Conservation (phyloP, 1,284 basidiomycete species). For the Ceratobasidium sp. region DNA sequence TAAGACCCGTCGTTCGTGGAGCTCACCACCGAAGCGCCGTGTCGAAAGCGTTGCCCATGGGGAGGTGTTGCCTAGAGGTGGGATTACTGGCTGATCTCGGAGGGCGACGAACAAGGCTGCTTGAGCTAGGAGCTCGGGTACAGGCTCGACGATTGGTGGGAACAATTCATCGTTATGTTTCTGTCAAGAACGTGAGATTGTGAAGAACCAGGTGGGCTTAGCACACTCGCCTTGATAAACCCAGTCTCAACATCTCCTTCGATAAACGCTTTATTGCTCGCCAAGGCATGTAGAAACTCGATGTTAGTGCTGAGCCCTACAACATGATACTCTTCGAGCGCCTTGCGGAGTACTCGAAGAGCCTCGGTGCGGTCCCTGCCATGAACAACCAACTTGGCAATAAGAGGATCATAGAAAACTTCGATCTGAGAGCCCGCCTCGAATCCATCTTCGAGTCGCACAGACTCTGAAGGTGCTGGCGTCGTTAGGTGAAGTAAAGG, state of each 20-base stretch:
- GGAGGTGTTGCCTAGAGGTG: slow-evolving; percentile 55
- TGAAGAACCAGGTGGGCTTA: neutral
- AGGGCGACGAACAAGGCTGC: slow-evolving; percentile 81
- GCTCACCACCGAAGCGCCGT: slow-evolving; percentile 81
- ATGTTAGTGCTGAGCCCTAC: slow-evolving; percentile 93
- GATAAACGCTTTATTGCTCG: slow-evolving; percentile 82
- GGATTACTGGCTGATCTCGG: slow-evolving; percentile 65
- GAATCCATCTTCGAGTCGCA: slow-evolving; percentile 94
- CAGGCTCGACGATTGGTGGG: slow-evolving; percentile 69
- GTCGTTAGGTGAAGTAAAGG: slow-evolving; percentile 83
- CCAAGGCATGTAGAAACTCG: slow-evolving; percentile 85
- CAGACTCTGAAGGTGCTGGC: slow-evolving; percentile 73
- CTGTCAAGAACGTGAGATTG: slow-evolving; percentile 58
- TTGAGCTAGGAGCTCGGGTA: slow-evolving; percentile 75
- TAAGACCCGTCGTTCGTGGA: slow-evolving; percentile 69
- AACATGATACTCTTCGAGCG: slow-evolving; percentile 88
- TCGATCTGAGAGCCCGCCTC: slow-evolving; percentile 87
- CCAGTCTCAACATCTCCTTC: slow-evolving; percentile 91
- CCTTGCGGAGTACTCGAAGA: slow-evolving; percentile 80
- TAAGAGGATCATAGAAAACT: slow-evolving; percentile 95
- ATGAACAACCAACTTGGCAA: slow-evolving; percentile 92
- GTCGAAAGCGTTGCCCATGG: slow-evolving; percentile 79
- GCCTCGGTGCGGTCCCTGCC: slow-evolving; percentile 90
- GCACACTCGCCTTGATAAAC: slow-evolving; percentile 78
- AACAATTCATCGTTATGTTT: slow-evolving; percentile 85